Evolutionary conservation across 805 yeast species (phyloP), one percentile per base, ranked within the genome.

Genomic region (Grigorovia transvaalensis): DNA sequence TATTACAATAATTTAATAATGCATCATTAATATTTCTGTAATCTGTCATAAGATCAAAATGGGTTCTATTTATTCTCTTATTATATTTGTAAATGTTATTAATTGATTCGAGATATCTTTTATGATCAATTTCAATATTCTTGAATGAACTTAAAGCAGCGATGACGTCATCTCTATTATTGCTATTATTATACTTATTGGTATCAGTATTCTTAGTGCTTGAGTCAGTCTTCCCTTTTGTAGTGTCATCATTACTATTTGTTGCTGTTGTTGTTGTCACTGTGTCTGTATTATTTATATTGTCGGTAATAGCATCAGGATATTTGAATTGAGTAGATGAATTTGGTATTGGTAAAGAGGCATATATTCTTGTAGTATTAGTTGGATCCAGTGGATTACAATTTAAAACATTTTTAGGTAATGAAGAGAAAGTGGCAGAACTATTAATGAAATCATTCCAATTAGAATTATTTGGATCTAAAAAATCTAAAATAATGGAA

Each of bases 301-400:
- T 46, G 9, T 33, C 29, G 6, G 18, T 23, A 29, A 29, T 45
- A 8, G 18, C 64, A 41, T 59, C 61, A 13, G 57, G 53, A 41
- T 58, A 18, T n/a, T 57, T 33, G 2, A 59, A 46, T 44, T 62
- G 65, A 0, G 64, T 51, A 4, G 67, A 52, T 9, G 62, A 56
- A 11, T 60, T 52, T 1, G 69, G 66, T 11, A 64, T 56, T 9
- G 71, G 71, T 48, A 68, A 53, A 13, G 58, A 62, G 13, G 64
- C 61, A 52, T 67, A 67, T n/a, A 65, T 59, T 52, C 63, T 55
- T 1, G 69, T 63, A 1, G 70, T 66, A 50, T 63, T 65, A 1
- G 69, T 61, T 13, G 71, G 70, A 56, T 68, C 70, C 45, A 60
- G 47, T 9, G 71, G 71, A 41, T 68, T 65, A 29, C 70, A 64